These are phyloP conservation scores for Paralagenidium karlingii DNA, from an alignment of 352 stramenopile species.

Conservation along the genomic window DNA sequence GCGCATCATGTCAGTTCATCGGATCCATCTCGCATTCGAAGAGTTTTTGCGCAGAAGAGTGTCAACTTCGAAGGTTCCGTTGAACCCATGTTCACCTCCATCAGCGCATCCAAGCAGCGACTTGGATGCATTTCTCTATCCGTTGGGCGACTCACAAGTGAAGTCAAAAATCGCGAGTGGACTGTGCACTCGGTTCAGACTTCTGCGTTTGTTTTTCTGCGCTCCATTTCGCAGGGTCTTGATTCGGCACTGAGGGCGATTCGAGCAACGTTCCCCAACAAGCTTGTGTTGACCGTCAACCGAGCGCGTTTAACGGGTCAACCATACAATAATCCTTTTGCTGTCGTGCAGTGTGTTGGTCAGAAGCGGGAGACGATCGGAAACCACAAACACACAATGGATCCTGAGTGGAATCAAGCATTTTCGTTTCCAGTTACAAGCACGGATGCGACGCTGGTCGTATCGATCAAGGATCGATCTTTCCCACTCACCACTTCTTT, in stretches of 20 bases:
- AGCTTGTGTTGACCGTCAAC: conserved; percentile 84
- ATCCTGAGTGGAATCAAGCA: conserved; percentile 84
- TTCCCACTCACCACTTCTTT: conserved; percentile 64
- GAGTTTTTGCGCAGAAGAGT: conserved; percentile 49
- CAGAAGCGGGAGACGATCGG: conserved; percentile 83
- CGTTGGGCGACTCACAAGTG: conserved; percentile 50
- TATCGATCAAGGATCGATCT: conserved; percentile 29
- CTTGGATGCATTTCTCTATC: conserved; percentile 70
- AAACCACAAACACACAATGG: conserved; percentile 83
- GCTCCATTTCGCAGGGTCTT: conserved; percentile 61
- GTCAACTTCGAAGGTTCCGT: conserved; percentile 79
- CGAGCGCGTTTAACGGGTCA: conserved; percentile 67
- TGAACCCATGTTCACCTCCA: conserved; percentile 75
- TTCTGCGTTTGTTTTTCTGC: conserved; percentile 78
- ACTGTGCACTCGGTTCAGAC: conserved; percentile 79
- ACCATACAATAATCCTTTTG: conserved; percentile 81
- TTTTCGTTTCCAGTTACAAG: conserved; percentile 81
- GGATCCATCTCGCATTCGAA: conserved; percentile 28
- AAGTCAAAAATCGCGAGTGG: conserved; percentile 65
- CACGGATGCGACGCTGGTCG: conserved; percentile 45
- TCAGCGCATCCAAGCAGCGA: conserved; percentile 53
- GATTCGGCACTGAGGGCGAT: conserved; percentile 66
- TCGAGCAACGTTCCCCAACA: conserved; percentile 77
- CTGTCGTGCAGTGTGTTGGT: conserved; percentile 57
- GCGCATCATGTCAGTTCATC: conserved; percentile 52